Conservation (phyloP, 768 basidiomycete species). For the Tricholoma matsutake region DNA sequence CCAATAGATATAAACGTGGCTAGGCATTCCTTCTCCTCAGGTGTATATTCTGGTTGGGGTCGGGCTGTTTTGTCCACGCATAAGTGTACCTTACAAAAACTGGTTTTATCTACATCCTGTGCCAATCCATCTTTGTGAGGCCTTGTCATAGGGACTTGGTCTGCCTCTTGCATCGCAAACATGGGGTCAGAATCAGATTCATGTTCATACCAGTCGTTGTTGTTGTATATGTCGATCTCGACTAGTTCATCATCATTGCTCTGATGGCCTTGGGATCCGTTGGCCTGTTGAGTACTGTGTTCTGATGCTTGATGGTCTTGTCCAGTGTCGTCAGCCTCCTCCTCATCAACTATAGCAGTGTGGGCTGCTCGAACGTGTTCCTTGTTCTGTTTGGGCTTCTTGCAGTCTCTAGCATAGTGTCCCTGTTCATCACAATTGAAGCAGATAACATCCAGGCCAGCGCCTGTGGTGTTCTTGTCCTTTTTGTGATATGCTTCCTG, state of each 20-base stretch:
- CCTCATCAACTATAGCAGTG: not conserved
- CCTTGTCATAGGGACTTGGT: not conserved
- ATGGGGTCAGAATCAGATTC: not conserved
- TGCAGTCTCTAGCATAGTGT: not conserved
- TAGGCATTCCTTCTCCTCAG: not conserved
- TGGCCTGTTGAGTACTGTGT: not conserved
- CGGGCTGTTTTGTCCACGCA: not conserved
- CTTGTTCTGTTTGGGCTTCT: not conserved
- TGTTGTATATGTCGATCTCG: not conserved
- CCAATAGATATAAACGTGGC: constrained; percentile 8
- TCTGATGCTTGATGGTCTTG: not conserved
- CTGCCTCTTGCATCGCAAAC: not conserved
- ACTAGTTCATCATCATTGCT: not conserved
- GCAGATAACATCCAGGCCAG: too few relatives aligned
- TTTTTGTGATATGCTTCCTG: too few relatives aligned
- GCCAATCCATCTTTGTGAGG: too few relatives aligned
- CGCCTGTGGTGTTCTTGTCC: too few relatives aligned
- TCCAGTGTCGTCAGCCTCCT: not conserved
- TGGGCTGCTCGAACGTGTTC: not conserved
- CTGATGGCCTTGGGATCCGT: not conserved
- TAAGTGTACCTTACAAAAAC: too few relatives aligned
- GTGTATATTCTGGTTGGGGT: not conserved
- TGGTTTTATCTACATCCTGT: too few relatives aligned
- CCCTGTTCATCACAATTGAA: too few relatives aligned
- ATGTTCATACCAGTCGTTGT: too few relatives aligned